These are phyloP conservation scores for Cordyceps fumosorosea DNA, from an alignment of 2,329 filamentous ascomycete species.

Conservation along the genomic window DNA sequence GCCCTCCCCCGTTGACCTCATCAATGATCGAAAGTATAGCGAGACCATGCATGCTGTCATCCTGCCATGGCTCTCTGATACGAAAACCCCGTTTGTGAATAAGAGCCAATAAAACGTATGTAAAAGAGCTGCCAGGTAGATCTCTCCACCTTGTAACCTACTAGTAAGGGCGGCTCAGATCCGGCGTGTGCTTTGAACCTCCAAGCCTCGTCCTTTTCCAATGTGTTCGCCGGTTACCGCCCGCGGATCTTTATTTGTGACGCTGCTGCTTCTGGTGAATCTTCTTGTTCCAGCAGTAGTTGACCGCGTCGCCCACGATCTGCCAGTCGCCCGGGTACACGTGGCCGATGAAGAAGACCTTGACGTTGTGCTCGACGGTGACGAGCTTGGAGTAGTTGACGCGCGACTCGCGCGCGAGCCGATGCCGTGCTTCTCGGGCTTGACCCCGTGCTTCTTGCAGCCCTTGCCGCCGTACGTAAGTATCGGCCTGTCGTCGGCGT, in stretches of 20 bases:
- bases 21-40: neutral
- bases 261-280: constrained; percentile 28
- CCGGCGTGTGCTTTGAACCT: neutral
- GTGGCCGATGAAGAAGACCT: constrained; percentile 50
- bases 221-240: neutral
- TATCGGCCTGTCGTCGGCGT: constrained; percentile 38
- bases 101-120: neutral
- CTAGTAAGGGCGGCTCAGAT: neutral
- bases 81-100: neutral
- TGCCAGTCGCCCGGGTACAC: constrained; percentile 35
- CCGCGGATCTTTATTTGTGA: constrained; percentile 7
- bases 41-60: neutral
- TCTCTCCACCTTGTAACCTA: neutral
- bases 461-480: constrained; percentile 47
- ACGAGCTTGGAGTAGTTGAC: constrained; percentile 52
- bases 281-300: constrained; percentile 44
- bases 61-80: neutral
- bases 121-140: neutral
- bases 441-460: constrained; percentile 47
- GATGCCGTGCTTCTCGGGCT: constrained; percentile 47
- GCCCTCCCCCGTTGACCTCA: too few relatives aligned
- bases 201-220: neutral
- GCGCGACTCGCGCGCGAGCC: constrained; percentile 42
- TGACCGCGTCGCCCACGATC: constrained; percentile 38
- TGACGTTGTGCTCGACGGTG: constrained; percentile 52